Conservation (phyloP, 1,284 basidiomycete genomes). For the Fistulinella cinereoalba region DNA sequence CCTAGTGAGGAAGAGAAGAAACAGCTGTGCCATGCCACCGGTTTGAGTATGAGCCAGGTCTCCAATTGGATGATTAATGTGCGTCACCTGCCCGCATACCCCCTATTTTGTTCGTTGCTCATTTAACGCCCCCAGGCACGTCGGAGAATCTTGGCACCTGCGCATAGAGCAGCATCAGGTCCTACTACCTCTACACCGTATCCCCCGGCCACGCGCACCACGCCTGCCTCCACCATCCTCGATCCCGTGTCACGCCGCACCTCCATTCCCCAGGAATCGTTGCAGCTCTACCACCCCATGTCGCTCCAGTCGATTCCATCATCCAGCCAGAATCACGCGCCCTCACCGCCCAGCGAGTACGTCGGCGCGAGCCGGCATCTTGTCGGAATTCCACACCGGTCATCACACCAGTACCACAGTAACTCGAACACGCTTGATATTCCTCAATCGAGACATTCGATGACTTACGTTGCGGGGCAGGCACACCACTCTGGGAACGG, state of each 20-base stretch:
- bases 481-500: slow-evolving; percentile 34
- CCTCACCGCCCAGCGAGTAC: slow-evolving; percentile 26
- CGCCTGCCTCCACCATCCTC: slow-evolving; percentile 42
- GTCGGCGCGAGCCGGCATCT: slow-evolving; percentile 30
- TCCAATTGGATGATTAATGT: slow-evolving; percentile 93
- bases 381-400: slow-evolving; percentile 29
- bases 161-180: slow-evolving; percentile 66
- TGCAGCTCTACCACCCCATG: slow-evolving; percentile 73
- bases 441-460: slow-evolving; percentile 30
- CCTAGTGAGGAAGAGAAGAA: slow-evolving; percentile 91
- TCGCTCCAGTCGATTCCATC: slow-evolving; percentile 55
- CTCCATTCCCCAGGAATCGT: slow-evolving; percentile 51
- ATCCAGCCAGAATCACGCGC: slow-evolving; percentile 22
- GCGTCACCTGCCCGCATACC: slow-evolving; percentile 32
- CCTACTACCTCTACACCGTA: slow-evolving; percentile 74
- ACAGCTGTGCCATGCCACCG: slow-evolving; percentile 80
- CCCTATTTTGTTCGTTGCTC: slow-evolving; percentile 3
- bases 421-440: slow-evolving; percentile 23
- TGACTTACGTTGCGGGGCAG: slow-evolving; percentile 30
- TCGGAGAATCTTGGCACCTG: slow-evolving; percentile 77
- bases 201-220: slow-evolving; percentile 46
- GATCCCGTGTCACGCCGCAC: slow-evolving; percentile 38
- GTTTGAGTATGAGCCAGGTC: slow-evolving; percentile 84
- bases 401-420: slow-evolving; percentile 30
- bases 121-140: slow-evolving; percentile 52